phyloP scores from a whole-genome alignment of 768 basidiomycete genomes.

The Lentinula raphanica region DNA sequence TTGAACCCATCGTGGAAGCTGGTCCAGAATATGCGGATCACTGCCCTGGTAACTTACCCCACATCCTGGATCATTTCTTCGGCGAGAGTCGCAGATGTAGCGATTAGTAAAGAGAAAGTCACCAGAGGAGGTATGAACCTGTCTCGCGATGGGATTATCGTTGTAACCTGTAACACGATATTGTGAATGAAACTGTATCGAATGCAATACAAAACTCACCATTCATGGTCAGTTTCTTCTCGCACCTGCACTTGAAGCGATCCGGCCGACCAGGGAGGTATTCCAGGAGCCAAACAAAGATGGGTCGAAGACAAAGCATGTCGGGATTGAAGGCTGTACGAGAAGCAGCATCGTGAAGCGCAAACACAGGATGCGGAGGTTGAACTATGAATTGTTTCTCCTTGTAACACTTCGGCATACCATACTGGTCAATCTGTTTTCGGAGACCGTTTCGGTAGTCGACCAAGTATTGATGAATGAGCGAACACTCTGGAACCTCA shows the following conservation, averaged over 20 bases:
- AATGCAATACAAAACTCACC: background rate
- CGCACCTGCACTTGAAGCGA: background rate
- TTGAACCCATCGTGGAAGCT: slow-evolving; percentile 12
- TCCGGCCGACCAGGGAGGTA: background rate
- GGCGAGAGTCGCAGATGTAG: slow-evolving; percentile 2
- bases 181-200: background rate
- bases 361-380: slow-evolving; percentile 1
- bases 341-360: background rate
- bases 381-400: slow-evolving; percentile 2
- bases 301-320: background rate
- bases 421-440: background rate
- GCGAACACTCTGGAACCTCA: background rate
- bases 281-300: slow-evolving; percentile 7
- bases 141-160: slow-evolving; percentile 9
- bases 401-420: background rate
- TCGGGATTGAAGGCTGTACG: background rate
- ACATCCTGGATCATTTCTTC: slow-evolving; percentile 4
- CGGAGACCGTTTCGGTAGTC: background rate
- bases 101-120: slow-evolving; percentile 12
- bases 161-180: slow-evolving; percentile 9
- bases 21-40: slow-evolving; percentile 9
- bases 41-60: slow-evolving; percentile 12
- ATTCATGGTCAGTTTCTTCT: background rate
- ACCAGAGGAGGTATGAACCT: slow-evolving; percentile 7
- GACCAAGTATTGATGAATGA: background rate